Percentiles rank a stretch among this genome's conserved stretches.
Evolutionary conservation across 2,329 filamentous ascomycete species (phyloP).

Genomic region (Cytospora paraplurivora): DNA sequence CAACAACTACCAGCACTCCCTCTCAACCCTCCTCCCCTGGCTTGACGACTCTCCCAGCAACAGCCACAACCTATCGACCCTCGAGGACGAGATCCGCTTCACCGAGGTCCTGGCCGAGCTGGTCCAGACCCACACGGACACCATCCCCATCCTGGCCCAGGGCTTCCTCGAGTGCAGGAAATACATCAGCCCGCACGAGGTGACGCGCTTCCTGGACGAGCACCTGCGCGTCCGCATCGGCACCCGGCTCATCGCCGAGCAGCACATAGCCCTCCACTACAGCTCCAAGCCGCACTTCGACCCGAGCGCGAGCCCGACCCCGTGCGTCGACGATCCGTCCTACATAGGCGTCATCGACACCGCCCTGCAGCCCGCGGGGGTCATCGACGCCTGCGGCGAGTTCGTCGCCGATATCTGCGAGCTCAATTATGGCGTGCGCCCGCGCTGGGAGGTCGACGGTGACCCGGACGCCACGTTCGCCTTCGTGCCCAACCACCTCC

Average conservation of each 20-base stretch:
- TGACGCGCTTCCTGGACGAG: slow-evolving; percentile 91
- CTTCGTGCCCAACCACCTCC: slow-evolving; percentile 91
- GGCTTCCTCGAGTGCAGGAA: slow-evolving; percentile 92
- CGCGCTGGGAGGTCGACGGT: slow-evolving; percentile 78
- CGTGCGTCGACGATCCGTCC: slow-evolving; percentile 56
- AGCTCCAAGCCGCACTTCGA: slow-evolving; percentile 70
- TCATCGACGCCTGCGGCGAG: slow-evolving; percentile 81
- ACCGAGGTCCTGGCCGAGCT: slow-evolving; percentile 91
- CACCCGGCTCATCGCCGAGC: slow-evolving; percentile 90
- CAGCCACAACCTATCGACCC: slow-evolving; percentile 66
- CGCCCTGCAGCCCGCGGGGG: slow-evolving; percentile 75
- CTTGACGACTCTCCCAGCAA: slow-evolving; percentile 38
- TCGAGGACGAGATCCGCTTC: slow-evolving; percentile 88
- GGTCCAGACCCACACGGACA: slow-evolving; percentile 93
- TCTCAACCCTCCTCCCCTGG: slow-evolving; percentile 88
- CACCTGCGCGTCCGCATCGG: slow-evolving; percentile 93
- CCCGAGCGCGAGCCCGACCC: slow-evolving; percentile 51
- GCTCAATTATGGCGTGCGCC: slow-evolving; percentile 88
- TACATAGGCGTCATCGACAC: slow-evolving; percentile 98
- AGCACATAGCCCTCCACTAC: slow-evolving; percentile 89
- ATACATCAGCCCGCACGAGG: slow-evolving; percentile 80
- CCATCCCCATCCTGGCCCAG: slow-evolving; percentile 86
- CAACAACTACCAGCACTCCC: slow-evolving; percentile 91
- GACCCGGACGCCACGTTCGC: slow-evolving; percentile 87
- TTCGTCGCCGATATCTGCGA: slow-evolving; percentile 97